phyloP scores from a whole-genome alignment of 208 protist genomes.

The Trypanosoma avium region DNA sequence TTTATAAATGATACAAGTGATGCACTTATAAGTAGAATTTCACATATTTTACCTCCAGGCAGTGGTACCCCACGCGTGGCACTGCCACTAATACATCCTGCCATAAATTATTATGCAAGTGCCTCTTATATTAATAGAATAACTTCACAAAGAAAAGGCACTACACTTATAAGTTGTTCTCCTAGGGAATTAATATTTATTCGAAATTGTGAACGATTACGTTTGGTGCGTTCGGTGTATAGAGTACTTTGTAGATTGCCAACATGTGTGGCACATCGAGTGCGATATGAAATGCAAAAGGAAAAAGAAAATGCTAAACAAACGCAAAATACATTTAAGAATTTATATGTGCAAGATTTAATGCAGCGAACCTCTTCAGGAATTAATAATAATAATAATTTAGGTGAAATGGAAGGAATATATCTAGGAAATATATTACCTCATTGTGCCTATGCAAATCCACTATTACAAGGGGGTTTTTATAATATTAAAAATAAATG shows the following conservation, averaged over 20 bases:
- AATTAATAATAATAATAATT: neutral
- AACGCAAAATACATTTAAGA: conserved; percentile 22
- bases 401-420: neutral
- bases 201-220: conserved; percentile 57
- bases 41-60: conserved; percentile 45
- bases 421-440: neutral
- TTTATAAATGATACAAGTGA: conserved; percentile 45
- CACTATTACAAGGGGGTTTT: conserved; percentile 26
- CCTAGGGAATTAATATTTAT: conserved; percentile 54
- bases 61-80: conserved; percentile 21
- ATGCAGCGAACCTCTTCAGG: neutral
- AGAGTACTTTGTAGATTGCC: conserved; percentile 73
- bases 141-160: conserved; percentile 51
- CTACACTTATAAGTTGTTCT: conserved; percentile 42
- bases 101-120: conserved; percentile 18
- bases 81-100: conserved; percentile 32
- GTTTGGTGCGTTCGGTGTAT: conserved; percentile 55
- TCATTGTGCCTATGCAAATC: conserved; percentile 18
- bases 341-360: conserved; percentile 40
- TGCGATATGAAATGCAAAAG: conserved; percentile 4
- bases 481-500: conserved; percentile 10
- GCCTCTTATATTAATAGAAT: conserved; percentile 44
- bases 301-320: neutral
- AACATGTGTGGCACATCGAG: conserved; percentile 31
- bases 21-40: conserved; percentile 45